phyloP scores from a whole-genome alignment of 345 rosid species.

The Euphorbia tirucalli region DNA sequence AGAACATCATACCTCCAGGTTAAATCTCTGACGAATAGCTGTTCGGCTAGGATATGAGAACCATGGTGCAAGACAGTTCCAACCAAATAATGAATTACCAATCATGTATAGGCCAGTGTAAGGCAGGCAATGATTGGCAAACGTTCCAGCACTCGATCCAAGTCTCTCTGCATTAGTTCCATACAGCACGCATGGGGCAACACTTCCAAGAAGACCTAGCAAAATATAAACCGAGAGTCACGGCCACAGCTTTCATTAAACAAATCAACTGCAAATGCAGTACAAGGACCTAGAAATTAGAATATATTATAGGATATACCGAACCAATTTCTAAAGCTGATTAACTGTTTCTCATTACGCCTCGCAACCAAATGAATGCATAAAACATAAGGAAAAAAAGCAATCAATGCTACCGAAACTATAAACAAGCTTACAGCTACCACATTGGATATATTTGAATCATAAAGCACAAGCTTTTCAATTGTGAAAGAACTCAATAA shows the following conservation, averaged over 20 bases:
- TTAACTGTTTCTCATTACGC: not conserved
- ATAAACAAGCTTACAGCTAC: not conserved
- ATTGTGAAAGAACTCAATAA: not conserved
- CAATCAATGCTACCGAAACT: not conserved
- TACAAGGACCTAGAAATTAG: too few species aligned
- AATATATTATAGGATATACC: too few species aligned
- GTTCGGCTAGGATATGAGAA: constrained; percentile 72
- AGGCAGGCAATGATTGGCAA: constrained; percentile 74
- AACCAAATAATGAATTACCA: constrained; percentile 57
- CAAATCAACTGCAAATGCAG: not conserved
- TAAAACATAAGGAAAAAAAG: not conserved
- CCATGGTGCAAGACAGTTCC: constrained; percentile 91
- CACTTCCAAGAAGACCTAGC: constrained; percentile 83
- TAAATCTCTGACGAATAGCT: constrained; percentile 72
- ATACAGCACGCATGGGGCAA: constrained; percentile 83
- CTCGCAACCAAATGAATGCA: constrained; percentile 1
- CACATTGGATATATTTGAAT: not conserved
- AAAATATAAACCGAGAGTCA: not conserved
- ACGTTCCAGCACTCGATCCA: constrained; percentile 67
- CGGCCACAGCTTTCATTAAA: not conserved
- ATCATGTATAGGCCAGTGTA: constrained; percentile 72
- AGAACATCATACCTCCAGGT: constrained; percentile 70
- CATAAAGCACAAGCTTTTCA: not conserved
- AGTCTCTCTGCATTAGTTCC: constrained; percentile 92
- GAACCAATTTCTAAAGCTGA: not conserved